Evolutionary conservation across 176 grass and related monocot genomes (phyloP).

Genomic region (Zoysia japonica): DNA sequence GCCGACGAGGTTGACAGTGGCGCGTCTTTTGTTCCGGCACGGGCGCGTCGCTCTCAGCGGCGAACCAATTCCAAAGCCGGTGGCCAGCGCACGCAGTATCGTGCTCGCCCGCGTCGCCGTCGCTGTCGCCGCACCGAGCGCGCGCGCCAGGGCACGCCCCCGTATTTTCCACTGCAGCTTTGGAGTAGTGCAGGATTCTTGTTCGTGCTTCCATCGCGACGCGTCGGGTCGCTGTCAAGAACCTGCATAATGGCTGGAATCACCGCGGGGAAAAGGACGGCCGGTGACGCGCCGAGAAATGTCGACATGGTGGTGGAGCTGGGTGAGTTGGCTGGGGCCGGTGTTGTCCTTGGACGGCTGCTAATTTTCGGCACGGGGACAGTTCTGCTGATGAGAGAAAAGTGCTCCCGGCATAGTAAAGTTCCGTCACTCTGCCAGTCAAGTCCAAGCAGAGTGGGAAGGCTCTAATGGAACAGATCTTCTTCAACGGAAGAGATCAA

Average conservation of each 20-base stretch:
- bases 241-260: not conserved
- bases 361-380: slow-evolving; percentile 10
- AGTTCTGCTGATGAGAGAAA: not conserved
- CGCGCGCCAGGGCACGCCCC: not conserved
- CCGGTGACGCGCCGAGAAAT: slow-evolving; percentile 3
- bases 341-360: not conserved
- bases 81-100: slow-evolving; percentile 36
- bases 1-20: slow-evolving; percentile 15
- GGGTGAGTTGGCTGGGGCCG: not conserved
- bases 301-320: slow-evolving; percentile 35
- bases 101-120: not conserved
- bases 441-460: not conserved
- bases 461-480: not conserved
- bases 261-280: slow-evolving; percentile 16
- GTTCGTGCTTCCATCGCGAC: slow-evolving; percentile 1
- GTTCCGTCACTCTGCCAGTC: not conserved
- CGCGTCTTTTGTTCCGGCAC: slow-evolving; percentile 1
- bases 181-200: not conserved
- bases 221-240: slow-evolving; percentile 14
- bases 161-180: not conserved
- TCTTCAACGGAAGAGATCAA: slow-evolving; percentile 1
- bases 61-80: not conserved
- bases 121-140: not conserved
- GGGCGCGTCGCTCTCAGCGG: not conserved
- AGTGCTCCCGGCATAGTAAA: not conserved